Evolutionary conservation across 805 yeast species (phyloP).

Genomic region (Candida namnaoensis): DNA sequence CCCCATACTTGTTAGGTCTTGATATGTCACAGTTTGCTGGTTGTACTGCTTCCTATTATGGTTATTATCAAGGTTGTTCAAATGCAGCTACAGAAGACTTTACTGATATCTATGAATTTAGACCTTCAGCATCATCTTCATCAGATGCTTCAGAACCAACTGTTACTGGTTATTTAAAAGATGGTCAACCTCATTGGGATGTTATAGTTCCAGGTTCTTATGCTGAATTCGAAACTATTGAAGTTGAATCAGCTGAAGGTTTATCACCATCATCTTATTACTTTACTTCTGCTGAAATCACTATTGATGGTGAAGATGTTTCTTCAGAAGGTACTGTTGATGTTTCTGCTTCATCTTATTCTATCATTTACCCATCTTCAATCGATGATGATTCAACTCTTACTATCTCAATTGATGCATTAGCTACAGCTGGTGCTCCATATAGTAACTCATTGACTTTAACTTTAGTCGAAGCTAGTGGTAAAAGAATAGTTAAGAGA

Average conservation of each 20-base stretch:
- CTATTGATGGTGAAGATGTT: constrained; percentile 5
- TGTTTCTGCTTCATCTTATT: constrained; percentile 7
- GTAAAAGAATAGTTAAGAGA: no score
- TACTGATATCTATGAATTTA: no score
- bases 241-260: constrained; percentile 11
- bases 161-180: constrained; percentile 14
- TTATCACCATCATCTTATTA: constrained; percentile 2
- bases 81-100: no score
- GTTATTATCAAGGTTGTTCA: no score
- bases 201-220: constrained; percentile 12
- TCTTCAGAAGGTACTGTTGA: constrained; percentile 2
- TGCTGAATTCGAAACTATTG: constrained; percentile 13
- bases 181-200: constrained; percentile 18
- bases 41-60: no score
- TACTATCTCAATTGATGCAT: background rate
- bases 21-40: no score
- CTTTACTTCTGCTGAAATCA: constrained; percentile 9
- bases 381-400: constrained; percentile 1
- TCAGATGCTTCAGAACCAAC: constrained; percentile 7
- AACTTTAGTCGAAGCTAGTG: no score
- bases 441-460: background rate
- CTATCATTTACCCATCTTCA: constrained; percentile 5
- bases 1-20: no score
- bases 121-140: constrained; percentile 8
- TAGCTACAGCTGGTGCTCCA: background rate